A percentile compares a stretch with the other conserved stretches of the same genome.
These are phyloP conservation scores for Thalassia testudinum DNA, from an alignment of 116 monocot genomes.

Conservation along the genomic window DNA sequence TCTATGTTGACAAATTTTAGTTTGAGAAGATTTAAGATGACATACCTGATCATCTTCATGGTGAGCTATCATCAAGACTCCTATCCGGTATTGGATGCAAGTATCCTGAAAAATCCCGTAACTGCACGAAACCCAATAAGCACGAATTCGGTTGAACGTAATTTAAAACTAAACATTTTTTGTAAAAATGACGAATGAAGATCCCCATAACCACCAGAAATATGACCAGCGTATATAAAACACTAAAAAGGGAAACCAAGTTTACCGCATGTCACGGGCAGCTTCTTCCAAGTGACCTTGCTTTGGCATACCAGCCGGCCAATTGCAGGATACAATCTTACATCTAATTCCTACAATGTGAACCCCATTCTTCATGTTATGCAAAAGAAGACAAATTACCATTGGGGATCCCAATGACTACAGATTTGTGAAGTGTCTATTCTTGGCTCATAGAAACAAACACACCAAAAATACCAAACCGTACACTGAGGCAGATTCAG, in stretches of 20 bases:
- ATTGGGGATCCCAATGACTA: no score
- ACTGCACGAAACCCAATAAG: constrained; percentile 36
- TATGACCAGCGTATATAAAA: no score
- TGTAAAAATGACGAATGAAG: neutral
- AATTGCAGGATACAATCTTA: constrained; percentile 57
- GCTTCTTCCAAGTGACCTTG: constrained; percentile 71
- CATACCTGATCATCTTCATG: constrained; percentile 99
- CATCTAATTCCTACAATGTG: constrained; percentile 52
- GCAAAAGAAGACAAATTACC: no score
- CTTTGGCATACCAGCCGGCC: constrained; percentile 66
- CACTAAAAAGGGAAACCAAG: no score
- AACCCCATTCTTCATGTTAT: neutral
- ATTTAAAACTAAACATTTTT: no score
- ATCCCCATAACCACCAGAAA: no score
- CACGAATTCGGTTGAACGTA: neutral
- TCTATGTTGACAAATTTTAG: no score
- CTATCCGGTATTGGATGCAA: constrained; percentile 52
- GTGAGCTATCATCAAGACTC: constrained; percentile 77
- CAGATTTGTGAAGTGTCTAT: no score
- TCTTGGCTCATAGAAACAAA: no score
- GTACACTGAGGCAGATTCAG: no score
- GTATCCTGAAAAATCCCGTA: constrained; percentile 33
- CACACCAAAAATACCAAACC: no score
- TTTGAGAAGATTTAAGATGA: no score
- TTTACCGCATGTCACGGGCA: constrained; percentile 84